Evolutionary conservation across 176 grass and related monocot genomes (phyloP), one percentile per base, ranked within the genome.

Genomic region (Guadua angustifolia): DNA sequence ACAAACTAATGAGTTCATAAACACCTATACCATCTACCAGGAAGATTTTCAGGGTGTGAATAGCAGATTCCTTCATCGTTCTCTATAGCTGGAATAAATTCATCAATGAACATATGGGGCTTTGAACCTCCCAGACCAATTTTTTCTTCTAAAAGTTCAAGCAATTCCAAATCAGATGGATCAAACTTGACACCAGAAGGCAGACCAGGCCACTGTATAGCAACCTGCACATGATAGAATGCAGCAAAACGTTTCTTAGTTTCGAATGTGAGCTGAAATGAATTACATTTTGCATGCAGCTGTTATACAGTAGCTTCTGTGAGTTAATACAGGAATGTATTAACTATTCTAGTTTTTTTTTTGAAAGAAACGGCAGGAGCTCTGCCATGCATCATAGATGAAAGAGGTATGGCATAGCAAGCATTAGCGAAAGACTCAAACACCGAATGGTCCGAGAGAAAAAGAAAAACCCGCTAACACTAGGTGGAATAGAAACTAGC

Each of bases 181-280:
- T 98, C 96, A 91, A 95, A 98, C 69, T 94, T 95, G 53, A 95
- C 91, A 67, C 96, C 96, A 90, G 47, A 87, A 59, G 96, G 93
- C 13, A 95, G 81, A 58, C 93, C 93, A 65, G 91, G 93, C 96
- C 93, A 98, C 75, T 85, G 79, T 29, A 88, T 42, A 17, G 82
- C 71, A 90, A 92, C 96, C 96, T 98, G 70, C 9, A 88, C 42
- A 91, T 39, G 32, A 70, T 73, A 55, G 71, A 65, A 72, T 42
- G 43, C 24, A 69, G 12, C 2, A 71, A 77, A 57, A 75, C 29
- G 19, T 46, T 71, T 24, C 45, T 51, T 13, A 81, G 51, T 49
- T n/a, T 29, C 0, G 9, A 79, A 79, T 69, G 68, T 78, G 19
- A 42, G 29, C 19, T 77, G 15, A 72, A 65, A 86, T 82, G 39